A percentile compares a stretch with the other conserved stretches of the same genome.
phyloP scores from a whole-genome alignment of 2,329 filamentous ascomycete species.

The Lachnellula cervina region DNA sequence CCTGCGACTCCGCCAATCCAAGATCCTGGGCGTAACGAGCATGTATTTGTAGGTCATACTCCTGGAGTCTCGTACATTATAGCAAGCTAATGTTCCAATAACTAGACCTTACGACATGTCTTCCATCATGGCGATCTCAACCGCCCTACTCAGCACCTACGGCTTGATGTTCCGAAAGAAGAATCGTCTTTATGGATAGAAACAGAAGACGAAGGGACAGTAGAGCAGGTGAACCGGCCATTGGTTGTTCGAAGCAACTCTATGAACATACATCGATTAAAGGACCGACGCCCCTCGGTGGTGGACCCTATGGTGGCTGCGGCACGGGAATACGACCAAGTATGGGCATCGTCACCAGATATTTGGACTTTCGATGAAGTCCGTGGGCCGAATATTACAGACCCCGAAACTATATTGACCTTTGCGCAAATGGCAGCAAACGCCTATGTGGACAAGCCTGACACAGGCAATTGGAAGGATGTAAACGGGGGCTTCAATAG shows the following conservation, averaged over 20 bases:
- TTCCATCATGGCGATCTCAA: conserved; percentile 84
- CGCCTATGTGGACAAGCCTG: conserved; percentile 74
- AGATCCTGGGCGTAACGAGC: conserved; percentile 42
- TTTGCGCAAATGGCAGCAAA: conserved; percentile 86
- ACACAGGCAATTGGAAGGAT: conserved; percentile 75
- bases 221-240: conserved; percentile 45
- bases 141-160: conserved; percentile 72
- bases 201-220: conserved; percentile 50
- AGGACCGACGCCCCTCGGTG: conserved; percentile 68
- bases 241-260: conserved; percentile 60
- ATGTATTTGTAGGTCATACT: conserved; percentile 46
- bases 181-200: conserved; percentile 54
- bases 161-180: conserved; percentile 60
- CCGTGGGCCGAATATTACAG: conserved; percentile 72
- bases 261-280: conserved; percentile 72
- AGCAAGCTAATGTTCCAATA: conserved; percentile 11
- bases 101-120: conserved; percentile 71
- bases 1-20: conserved; percentile 40
- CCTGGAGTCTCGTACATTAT: neutral
- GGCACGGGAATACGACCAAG: conserved; percentile 63
- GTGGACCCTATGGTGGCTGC: conserved; percentile 75
- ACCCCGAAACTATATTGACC: conserved; percentile 77
- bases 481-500: conserved; percentile 77
- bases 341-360: conserved; percentile 62
- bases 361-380: conserved; percentile 80